These are phyloP conservation scores for Solanum hybrid DNA, from an alignment of 305 asterid genomes.

Conservation along the genomic window DNA sequence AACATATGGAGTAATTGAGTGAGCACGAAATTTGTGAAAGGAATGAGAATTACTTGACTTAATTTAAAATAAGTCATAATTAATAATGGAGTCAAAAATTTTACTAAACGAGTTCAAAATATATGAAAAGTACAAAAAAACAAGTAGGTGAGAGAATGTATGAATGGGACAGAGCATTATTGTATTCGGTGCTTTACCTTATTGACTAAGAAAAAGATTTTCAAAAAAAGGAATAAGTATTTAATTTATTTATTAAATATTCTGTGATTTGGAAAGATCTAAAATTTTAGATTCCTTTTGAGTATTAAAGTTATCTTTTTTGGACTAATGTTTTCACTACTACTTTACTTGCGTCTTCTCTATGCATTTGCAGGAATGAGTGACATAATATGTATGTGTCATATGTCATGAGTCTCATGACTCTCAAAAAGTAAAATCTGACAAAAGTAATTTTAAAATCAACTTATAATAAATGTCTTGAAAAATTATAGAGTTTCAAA, in stretches of 20 bases:
- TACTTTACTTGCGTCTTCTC: not conserved
- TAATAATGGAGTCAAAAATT: rapidly evolving
- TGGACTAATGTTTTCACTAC: not conserved
- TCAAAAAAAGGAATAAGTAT: not conserved
- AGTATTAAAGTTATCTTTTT: not conserved
- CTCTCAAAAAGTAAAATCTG: not conserved
- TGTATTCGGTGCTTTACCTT: not conserved
- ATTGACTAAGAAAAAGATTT: conserved; percentile 15
- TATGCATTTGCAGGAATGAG: not conserved
- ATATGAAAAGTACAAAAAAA: no score
- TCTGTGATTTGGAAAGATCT: not conserved
- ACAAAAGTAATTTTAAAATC: no score
- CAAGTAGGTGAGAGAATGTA: not conserved
- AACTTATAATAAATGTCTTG: not conserved
- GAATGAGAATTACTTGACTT: no score
- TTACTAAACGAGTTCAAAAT: no score
- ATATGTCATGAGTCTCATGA: rapidly evolving
- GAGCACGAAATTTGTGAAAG: no score
- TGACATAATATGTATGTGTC: not conserved
- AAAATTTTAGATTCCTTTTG: not conserved
- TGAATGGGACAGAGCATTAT: not conserved
- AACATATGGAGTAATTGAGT: no score
- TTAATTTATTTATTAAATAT: not conserved
- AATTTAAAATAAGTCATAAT: no score
- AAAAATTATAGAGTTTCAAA: not conserved